phyloP scores from a whole-genome alignment of 164 flowering plant species.

The Euptelea pleiosperma region DNA sequence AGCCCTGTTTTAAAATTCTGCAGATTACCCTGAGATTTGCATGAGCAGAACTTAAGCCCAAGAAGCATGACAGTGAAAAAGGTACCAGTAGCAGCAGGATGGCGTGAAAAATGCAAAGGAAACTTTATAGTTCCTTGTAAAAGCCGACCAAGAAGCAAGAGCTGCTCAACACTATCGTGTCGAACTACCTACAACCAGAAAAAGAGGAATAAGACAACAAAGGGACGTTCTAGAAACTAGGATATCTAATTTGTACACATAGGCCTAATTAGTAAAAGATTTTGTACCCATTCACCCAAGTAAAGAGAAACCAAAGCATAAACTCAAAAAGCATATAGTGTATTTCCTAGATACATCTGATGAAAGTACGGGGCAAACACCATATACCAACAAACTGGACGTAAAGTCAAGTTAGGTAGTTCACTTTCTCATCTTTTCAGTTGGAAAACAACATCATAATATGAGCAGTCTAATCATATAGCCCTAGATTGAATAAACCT shows the following conservation, averaged over 20 bases:
- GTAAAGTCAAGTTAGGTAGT: too few relatives aligned
- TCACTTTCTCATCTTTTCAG: too few relatives aligned
- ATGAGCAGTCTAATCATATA: too few relatives aligned
- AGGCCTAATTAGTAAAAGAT: neutral
- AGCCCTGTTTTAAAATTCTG: slow-evolving; percentile 66
- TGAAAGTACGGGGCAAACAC: too few relatives aligned
- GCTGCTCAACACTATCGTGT: slow-evolving; percentile 82
- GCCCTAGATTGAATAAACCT: too few relatives aligned
- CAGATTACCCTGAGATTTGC: slow-evolving; percentile 69
- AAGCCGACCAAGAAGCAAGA: slow-evolving; percentile 85
- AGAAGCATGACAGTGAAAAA: slow-evolving; percentile 96
- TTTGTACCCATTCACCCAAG: too few relatives aligned
- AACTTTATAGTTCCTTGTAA: slow-evolving; percentile 79
- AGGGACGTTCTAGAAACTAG: neutral
- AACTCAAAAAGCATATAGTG: too few relatives aligned
- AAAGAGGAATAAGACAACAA: slow-evolving; percentile 3
- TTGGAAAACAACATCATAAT: too few relatives aligned
- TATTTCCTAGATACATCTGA: too few relatives aligned
- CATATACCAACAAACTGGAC: too few relatives aligned
- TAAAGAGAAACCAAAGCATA: too few relatives aligned
- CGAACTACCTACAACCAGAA: slow-evolving; percentile 63
- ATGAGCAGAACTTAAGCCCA: slow-evolving; percentile 87
- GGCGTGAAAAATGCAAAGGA: slow-evolving; percentile 84
- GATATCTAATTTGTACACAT: too few relatives aligned
- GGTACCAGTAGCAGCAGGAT: slow-evolving; percentile 98